phyloP scores from a whole-genome alignment of 108 stramenopile genomes.

The Chaetoceros tenuissimus region DNA sequence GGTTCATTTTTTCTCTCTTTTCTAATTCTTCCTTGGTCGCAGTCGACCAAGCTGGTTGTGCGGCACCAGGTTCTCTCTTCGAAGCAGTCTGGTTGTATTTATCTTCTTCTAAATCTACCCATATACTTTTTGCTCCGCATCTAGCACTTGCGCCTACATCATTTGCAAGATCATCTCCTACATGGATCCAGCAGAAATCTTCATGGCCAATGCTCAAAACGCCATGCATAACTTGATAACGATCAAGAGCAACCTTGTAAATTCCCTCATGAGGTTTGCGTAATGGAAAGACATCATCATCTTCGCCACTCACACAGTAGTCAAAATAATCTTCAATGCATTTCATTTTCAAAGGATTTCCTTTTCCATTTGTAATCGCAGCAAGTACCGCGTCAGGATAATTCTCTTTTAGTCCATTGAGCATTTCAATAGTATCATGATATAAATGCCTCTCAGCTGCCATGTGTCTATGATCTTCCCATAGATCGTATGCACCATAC shows the following conservation, averaged over 20 bases:
- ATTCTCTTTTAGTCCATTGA: constrained; percentile 18
- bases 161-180: constrained; percentile 70
- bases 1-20: constrained; percentile 64
- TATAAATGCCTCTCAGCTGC: constrained; percentile 52
- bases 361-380: constrained; percentile 68
- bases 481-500: constrained; percentile 35
- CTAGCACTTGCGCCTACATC: constrained; percentile 60
- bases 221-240: constrained; percentile 18
- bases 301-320: constrained; percentile 65
- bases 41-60: constrained; percentile 66
- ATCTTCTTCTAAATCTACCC: constrained; percentile 52
- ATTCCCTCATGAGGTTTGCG: constrained; percentile 56
- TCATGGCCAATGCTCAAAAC: constrained; percentile 3
- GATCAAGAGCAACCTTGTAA: constrained; percentile 37
- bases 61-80: constrained; percentile 33
- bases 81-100: constrained; percentile 71
- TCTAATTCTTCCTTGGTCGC: constrained; percentile 62
- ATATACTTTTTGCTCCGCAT: constrained; percentile 51
- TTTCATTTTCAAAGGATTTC: constrained; percentile 53
- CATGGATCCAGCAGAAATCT: constrained; percentile 45
- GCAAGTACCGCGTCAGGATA: constrained; percentile 36
- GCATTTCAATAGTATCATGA: constrained; percentile 15
- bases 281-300: constrained; percentile 41
- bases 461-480: constrained; percentile 47
- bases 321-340: constrained; percentile 43